Base-by-base conservation (phyloP, 208 protist genomes). In the Trypanosoma avium region DNA sequence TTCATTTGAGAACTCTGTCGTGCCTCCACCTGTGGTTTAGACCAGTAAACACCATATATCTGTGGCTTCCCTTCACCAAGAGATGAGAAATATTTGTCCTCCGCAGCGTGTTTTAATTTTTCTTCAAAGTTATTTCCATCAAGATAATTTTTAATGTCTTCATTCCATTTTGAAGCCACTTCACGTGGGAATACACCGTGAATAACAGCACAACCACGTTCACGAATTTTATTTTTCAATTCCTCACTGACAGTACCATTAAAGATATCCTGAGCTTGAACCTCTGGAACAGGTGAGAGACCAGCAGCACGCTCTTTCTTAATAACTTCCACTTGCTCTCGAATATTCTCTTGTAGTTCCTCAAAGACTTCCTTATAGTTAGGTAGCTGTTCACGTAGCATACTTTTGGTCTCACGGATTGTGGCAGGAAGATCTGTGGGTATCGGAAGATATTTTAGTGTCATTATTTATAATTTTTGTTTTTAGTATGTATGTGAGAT, bases 1-100 rank as follows among this genome's bases (percentile, higher is more conserved):
- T 53, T 53, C 47, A 30, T 53, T n/a, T 26, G 47, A 3, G 15
- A 13, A 5, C 17, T 30, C n/a, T 53, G 47, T 53, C 47, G 3
- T 4, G 47, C 47, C 47, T 53, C 47, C 47, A 53, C 47, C n/a
- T 53, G 47, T 10, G 47, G 24, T 26, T 30, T 53, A 24, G 24
- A 53, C 47, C 22, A 53, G 47, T 53, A 53, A 53, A 53, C 24
- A 30, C 22, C 47, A 24, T 32, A 24, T n/a, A 53, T 53, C 47
- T 53, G 47, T 4, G 24, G 47, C n/a, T 30, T 53, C 9, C 47
- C 24, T 26, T 53, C 4, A 9, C 4, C 47, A 24, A 53, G 47
- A n/a, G 4, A 4, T 30, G 47, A 24, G 30, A 53, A 53, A 53
- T 53, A 32, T 30, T 53, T 53, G 5, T 53, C 47, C 47, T 29